Percentiles rank a stretch among this genome's conserved stretches.
Evolutionary conservation across 257 asterid species (phyloP).

Genomic region (Phtheirospermum japonicum): DNA sequence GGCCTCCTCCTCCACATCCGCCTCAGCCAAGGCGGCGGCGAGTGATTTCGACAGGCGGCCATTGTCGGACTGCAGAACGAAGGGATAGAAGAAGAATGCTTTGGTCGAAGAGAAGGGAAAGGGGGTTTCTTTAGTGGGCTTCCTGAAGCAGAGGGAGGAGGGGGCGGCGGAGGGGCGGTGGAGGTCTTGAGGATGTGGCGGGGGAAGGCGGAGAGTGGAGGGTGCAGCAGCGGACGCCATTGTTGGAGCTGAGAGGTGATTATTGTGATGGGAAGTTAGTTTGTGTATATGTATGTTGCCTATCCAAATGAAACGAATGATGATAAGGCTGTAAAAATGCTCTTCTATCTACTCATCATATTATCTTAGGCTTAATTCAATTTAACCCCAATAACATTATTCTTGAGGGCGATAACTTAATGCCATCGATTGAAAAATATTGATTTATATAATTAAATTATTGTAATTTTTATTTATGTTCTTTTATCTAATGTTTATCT

Average conservation of each 20-base stretch:
- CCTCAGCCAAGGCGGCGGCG: constrained; percentile 50
- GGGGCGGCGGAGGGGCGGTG: constrained; percentile 31
- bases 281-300: neutral
- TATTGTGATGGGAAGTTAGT: constrained; percentile 4
- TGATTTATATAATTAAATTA: too few species aligned
- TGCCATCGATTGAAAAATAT: too few species aligned
- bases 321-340: neutral
- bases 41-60: constrained; percentile 43
- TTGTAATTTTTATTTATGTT: too few species aligned
- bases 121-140: constrained; percentile 28
- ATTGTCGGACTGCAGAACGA: constrained; percentile 38
- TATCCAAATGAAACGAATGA: neutral
- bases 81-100: constrained; percentile 31
- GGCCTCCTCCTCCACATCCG: constrained; percentile 48
- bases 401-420: too few species aligned
- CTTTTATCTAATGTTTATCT: too few species aligned
- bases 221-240: constrained; percentile 41
- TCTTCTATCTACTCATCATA: too few species aligned
- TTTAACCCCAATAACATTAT: too few species aligned
- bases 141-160: constrained; percentile 31
- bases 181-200: constrained; percentile 36
- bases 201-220: constrained; percentile 36
- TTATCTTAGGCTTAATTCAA: too few species aligned
- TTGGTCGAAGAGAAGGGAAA: constrained; percentile 24
- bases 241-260: constrained; percentile 13